Percentiles rank a stretch among this genome's conserved stretches.
phyloP scores from a whole-genome alignment of 192 early-diverging fungal genomes.

The Backusella parvicylindrica region DNA sequence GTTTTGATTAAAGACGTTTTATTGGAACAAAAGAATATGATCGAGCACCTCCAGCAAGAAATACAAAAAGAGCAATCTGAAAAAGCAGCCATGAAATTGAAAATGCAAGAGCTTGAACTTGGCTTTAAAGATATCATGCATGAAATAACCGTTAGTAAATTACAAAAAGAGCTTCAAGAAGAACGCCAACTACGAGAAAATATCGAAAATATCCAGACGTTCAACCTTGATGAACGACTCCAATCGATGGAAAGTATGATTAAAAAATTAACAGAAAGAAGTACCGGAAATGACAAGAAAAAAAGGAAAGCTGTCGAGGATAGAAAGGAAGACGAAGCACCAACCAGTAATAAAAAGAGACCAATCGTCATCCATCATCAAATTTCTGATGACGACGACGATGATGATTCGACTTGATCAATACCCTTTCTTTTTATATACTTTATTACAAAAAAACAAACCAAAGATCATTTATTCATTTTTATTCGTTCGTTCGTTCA shows the following conservation, averaged over 20 bases:
- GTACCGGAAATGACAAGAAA: neutral
- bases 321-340: neutral
- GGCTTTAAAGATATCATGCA: neutral
- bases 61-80: neutral
- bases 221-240: neutral
- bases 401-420: neutral
- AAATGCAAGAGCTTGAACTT: neutral
- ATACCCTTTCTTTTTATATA: too few species aligned
- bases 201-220: neutral
- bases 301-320: neutral
- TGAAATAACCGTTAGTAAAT: neutral
- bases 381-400: neutral
- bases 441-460: too few species aligned
- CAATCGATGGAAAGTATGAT: neutral
- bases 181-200: neutral
- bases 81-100: neutral
- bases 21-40: neutral
- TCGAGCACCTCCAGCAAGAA: neutral
- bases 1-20: neutral
- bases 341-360: neutral
- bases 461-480: too few species aligned
- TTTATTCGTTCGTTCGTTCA: too few species aligned
- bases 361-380: neutral
- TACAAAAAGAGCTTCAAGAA: neutral
- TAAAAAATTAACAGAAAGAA: neutral